phyloP scores from a whole-genome alignment of 176 grass and related monocot genomes.

The Melocanna baccifera region DNA sequence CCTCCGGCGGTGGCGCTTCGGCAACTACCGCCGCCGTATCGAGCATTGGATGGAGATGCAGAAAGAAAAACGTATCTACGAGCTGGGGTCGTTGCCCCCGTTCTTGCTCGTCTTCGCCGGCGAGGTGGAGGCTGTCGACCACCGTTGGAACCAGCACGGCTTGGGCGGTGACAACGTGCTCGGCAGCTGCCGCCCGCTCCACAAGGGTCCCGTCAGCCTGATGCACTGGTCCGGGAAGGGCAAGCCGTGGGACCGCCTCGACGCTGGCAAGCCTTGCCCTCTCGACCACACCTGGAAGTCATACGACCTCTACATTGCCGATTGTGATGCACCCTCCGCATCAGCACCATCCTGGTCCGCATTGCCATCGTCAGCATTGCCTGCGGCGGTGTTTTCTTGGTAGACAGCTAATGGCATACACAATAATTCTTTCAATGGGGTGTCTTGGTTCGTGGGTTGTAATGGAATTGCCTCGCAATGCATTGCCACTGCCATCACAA shows the following conservation, averaged over 20 bases:
- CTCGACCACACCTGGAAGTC: constrained; percentile 75
- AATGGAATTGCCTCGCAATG: constrained; percentile 32
- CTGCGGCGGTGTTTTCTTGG: constrained; percentile 48
- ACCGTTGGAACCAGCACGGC: constrained; percentile 94
- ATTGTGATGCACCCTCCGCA: constrained; percentile 1
- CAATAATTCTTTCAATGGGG: constrained; percentile 45
- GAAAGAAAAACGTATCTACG: constrained; percentile 76
- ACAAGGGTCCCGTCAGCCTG: constrained; percentile 73
- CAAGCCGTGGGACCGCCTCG: constrained; percentile 82
- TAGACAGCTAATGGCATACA: constrained; percentile 34
- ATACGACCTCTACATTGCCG: constrained; percentile 62
- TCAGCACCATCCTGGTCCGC: constrained; percentile 33
- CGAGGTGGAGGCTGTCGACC: constrained; percentile 79
- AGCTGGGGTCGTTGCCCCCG: constrained; percentile 74
- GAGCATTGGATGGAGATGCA: constrained; percentile 82
- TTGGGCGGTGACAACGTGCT: constrained; percentile 85
- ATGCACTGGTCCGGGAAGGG: constrained; percentile 96
- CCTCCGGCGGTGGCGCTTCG: constrained; percentile 65
- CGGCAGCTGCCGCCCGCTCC: constrained; percentile 79
- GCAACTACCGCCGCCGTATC: constrained; percentile 65
- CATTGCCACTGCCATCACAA: constrained; percentile 15
- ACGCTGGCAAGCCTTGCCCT: constrained; percentile 63
- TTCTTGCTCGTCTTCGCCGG: constrained; percentile 88
- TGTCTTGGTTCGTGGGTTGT: constrained; percentile 4
- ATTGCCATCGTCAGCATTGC: constrained; percentile 39